Evolutionary conservation across 768 basidiomycete species (phyloP).

Genomic region (Boletus coccyginus): DNA sequence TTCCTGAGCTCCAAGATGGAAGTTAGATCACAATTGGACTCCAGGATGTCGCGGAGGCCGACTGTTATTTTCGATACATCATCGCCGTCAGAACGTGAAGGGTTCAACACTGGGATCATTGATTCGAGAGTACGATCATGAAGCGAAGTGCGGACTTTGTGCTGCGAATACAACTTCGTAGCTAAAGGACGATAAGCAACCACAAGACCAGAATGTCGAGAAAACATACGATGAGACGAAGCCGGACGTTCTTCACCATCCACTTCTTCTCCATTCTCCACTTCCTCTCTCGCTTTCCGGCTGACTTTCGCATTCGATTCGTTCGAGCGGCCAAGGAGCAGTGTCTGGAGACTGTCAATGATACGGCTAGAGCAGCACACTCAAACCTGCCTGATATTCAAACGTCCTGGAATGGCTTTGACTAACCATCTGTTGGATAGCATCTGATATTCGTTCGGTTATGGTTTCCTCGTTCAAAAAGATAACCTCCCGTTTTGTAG

Average conservation of each 20-base stretch:
- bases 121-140: slow-evolving; percentile 91
- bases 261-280: slow-evolving; percentile 33
- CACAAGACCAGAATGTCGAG: not conserved
- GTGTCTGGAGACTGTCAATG: slow-evolving; percentile 41
- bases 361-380: not conserved
- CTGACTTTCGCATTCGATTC: slow-evolving; percentile 24
- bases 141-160: slow-evolving; percentile 89
- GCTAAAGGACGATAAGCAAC: slow-evolving; percentile 11
- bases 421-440: slow-evolving; percentile 63
- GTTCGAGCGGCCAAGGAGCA: slow-evolving; percentile 52
- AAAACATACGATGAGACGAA: slow-evolving; percentile 25
- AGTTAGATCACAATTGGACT: slow-evolving; percentile 73
- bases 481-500: slow-evolving; percentile 95
- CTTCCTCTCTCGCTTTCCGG: slow-evolving; percentile 39
- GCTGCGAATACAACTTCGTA: slow-evolving; percentile 68
- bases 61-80: slow-evolving; percentile 15
- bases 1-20: slow-evolving; percentile 70
- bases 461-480: slow-evolving; percentile 91
- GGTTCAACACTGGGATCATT: slow-evolving; percentile 77
- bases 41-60: slow-evolving; percentile 55
- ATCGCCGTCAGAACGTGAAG: slow-evolving; percentile 39
- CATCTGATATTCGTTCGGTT: slow-evolving; percentile 70
- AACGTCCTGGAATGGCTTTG: slow-evolving; percentile 67
- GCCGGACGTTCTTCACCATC: slow-evolving; percentile 29
- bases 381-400: slow-evolving; percentile 59